Conservation (phyloP, 768 basidiomycete species). For the Lactifluus piperatus region DNA sequence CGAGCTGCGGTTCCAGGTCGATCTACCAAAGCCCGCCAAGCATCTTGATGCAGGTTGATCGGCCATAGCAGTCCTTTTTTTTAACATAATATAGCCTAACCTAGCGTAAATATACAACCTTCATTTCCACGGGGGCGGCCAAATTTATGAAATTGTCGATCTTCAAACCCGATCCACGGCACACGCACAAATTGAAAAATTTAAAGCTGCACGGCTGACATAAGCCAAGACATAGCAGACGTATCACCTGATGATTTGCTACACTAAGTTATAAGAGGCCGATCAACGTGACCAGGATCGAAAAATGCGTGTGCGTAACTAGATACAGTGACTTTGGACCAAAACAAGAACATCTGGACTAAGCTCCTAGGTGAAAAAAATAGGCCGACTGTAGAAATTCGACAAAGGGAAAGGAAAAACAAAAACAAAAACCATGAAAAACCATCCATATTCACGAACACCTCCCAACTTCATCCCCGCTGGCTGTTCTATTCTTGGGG, state of each 20-base stretch:
- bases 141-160: not conserved
- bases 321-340: slow-evolving; percentile 7
- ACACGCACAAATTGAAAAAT: too few species aligned
- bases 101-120: too few species aligned
- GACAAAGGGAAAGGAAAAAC: not conserved
- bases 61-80: not conserved
- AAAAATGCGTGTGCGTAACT: slow-evolving; percentile 4
- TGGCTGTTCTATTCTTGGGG: not conserved
- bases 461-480: not conserved
- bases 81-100: too few species aligned
- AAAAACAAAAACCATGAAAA: not conserved
- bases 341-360: slow-evolving; percentile 5
- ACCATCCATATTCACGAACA: not conserved
- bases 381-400: not conserved
- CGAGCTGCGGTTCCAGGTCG: too few species aligned
- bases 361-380: not conserved
- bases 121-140: not conserved
- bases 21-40: too few species aligned
- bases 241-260: not conserved
- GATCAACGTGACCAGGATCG: not conserved
- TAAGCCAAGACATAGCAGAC: not conserved
- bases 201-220: not conserved
- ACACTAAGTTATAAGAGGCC: not conserved
- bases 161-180: not conserved
- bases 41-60: too few species aligned